Conservation (phyloP, 2,329 filamentous ascomycete species). For the Clarireedia sp. region DNA sequence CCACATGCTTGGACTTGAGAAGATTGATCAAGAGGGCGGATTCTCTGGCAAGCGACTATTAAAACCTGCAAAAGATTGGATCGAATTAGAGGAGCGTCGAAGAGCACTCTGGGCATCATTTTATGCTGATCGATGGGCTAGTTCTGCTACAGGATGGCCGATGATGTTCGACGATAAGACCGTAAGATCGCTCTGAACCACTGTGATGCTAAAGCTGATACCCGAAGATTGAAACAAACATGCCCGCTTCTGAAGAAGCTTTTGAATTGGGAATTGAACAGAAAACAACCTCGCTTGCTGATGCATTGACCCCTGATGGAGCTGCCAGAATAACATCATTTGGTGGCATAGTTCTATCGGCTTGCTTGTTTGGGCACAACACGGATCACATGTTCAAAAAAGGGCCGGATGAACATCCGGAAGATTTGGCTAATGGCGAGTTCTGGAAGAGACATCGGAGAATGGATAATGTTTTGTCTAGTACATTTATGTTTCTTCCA, state of each 20-base stretch:
- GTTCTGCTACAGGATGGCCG: slow-evolving; percentile 86
- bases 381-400: slow-evolving; percentile 71
- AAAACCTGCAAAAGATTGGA: slow-evolving; percentile 68
- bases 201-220: slow-evolving; percentile 9
- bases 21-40: slow-evolving; percentile 57
- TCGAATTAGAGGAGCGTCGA: slow-evolving; percentile 72
- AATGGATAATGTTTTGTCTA: slow-evolving; percentile 73
- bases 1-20: slow-evolving; percentile 80
- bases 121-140: slow-evolving; percentile 74
- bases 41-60: slow-evolving; percentile 64
- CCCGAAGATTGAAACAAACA: slow-evolving; percentile 50
- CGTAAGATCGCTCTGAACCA: background rate
- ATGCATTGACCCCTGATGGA: slow-evolving; percentile 44
- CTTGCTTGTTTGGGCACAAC: slow-evolving; percentile 74
- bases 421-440: slow-evolving; percentile 64
- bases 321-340: slow-evolving; percentile 61
- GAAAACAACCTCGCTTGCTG: slow-evolving; percentile 52
- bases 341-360: slow-evolving; percentile 63
- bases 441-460: slow-evolving; percentile 83
- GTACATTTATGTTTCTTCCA: slow-evolving; percentile 71
- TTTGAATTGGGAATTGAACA: slow-evolving; percentile 61
- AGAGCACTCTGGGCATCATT: slow-evolving; percentile 83
- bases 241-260: slow-evolving; percentile 73
- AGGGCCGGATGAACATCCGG: slow-evolving; percentile 60
- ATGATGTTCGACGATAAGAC: slow-evolving; percentile 70